Evolutionary conservation across 768 basidiomycete species (phyloP), one percentile per base, ranked within the genome.

Genomic region (Collybia sordida): DNA sequence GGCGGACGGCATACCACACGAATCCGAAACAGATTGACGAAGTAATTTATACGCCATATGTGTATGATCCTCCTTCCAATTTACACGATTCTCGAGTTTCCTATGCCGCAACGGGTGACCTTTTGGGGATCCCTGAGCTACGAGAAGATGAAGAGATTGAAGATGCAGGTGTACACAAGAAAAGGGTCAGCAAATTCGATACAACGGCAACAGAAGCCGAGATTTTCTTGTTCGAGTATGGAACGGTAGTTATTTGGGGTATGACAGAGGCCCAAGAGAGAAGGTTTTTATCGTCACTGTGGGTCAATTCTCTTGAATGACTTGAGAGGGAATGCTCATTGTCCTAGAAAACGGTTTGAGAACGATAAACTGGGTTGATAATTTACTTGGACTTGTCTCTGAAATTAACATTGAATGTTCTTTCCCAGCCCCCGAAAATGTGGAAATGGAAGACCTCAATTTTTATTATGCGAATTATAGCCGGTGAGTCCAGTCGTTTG

Each of bases 401-500:
- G 31, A 14, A 12, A 31, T 31, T 31, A 12, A 14, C 14, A 31
- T 11, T 31, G 45, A n/a, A n/a, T 23, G 4, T 19, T 22, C 35
- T 14, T 8, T 25, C 22, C 48, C 39, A 93, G 92, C 86, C 28
- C 75, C 88, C n/a, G 88, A 95, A 25, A 88, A 89, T 54, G 75
- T 94, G 22, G 94, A 98, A 68, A 94, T 92, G 90, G 95, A 98
- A 73, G 95, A 98, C 63, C 73, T 98, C 27, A 96, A 96, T 70
- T 97, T 86, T 67, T 98, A 98, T 62, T 95, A 95, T 63, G 95
- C 95, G 6, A 93, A 94, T 61, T 98, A 98, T 64, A 95, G 93
- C 64, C 84, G 95, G 92, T 89, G 64, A 48, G 79, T 65, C 19
- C 9, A 21, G 24, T 6, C 45, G 49, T 24, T 49, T 35, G 17